phyloP scores from a whole-genome alignment of 768 basidiomycete genomes.

The Macrolepiota albuminosa region DNA sequence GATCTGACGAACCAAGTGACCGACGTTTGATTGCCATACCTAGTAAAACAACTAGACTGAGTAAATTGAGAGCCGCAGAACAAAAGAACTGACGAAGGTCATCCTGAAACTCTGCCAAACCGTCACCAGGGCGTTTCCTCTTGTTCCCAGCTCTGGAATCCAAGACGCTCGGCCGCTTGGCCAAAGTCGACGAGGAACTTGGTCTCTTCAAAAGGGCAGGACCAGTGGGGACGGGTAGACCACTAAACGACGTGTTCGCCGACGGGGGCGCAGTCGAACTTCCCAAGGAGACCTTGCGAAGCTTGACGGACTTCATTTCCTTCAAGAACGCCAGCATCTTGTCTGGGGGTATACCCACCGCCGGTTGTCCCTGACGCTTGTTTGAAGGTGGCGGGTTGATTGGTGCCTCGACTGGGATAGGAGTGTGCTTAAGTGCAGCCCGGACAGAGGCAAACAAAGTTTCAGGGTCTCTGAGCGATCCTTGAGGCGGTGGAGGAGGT shows the following conservation, averaged over 20 bases:
- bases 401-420: slow-evolving; percentile 57
- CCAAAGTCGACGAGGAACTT: background rate
- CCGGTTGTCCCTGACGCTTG: slow-evolving; percentile 54
- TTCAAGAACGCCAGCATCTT: slow-evolving; percentile 80
- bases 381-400: slow-evolving; percentile 45
- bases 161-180: background rate
- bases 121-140: slow-evolving; percentile 30
- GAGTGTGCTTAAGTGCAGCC: slow-evolving; percentile 58
- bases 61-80: background rate
- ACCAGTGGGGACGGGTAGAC: background rate
- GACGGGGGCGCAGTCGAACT: slow-evolving; percentile 14
- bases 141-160: slow-evolving; percentile 22
- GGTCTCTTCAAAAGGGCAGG: background rate
- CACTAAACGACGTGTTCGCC: slow-evolving; percentile 4
- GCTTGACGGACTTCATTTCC: slow-evolving; percentile 72
- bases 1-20: slow-evolving; percentile 24
- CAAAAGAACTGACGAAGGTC: slow-evolving; percentile 28
- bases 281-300: slow-evolving; percentile 47
- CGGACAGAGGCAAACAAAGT: slow-evolving; percentile 55
- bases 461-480: slow-evolving; percentile 27
- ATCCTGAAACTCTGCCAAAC: slow-evolving; percentile 21
- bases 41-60: slow-evolving; percentile 3
- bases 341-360: slow-evolving; percentile 70
- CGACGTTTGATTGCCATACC: slow-evolving; percentile 34
- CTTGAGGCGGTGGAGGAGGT: slow-evolving; percentile 33